Conservation (phyloP, 805 yeast genomes). For the Nematodospora valgi region DNA sequence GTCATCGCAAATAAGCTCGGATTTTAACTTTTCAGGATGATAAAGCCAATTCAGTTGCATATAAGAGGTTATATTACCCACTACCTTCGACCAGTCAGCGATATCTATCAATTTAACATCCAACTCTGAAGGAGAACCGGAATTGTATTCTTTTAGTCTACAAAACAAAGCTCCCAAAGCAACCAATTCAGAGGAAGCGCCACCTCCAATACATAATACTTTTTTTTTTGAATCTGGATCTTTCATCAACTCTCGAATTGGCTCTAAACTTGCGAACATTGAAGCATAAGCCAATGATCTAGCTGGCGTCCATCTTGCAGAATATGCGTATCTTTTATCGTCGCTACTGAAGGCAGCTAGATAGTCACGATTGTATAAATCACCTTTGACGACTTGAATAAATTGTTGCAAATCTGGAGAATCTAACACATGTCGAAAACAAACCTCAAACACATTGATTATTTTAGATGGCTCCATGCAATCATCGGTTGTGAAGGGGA, state of each 20-base stretch:
- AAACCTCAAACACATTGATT: slow-evolving; percentile 32
- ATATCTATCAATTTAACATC: slow-evolving; percentile 64
- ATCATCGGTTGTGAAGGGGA: slow-evolving; percentile 33
- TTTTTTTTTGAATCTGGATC: slow-evolving; percentile 28
- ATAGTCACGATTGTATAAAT: slow-evolving; percentile 69
- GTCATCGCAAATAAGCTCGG: slow-evolving; percentile 29
- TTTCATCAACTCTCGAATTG: slow-evolving; percentile 35
- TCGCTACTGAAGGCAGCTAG: slow-evolving; percentile 62
- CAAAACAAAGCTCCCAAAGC: slow-evolving; percentile 60
- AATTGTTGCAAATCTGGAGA: slow-evolving; percentile 34
- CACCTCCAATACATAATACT: slow-evolving; percentile 77
- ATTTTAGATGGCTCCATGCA: slow-evolving; percentile 33
- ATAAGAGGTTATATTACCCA: slow-evolving; percentile 40
- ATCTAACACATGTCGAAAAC: slow-evolving; percentile 30
- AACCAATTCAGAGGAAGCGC: slow-evolving; percentile 82
- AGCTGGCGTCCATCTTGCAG: slow-evolving; percentile 83
- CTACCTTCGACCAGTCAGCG: slow-evolving; percentile 69
- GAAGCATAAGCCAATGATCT: slow-evolving; percentile 73
- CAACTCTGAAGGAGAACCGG: slow-evolving; percentile 31
- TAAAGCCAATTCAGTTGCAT: slow-evolving; percentile 55
- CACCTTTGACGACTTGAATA: slow-evolving; percentile 69
- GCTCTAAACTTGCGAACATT: slow-evolving; percentile 52
- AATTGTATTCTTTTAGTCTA: slow-evolving; percentile 30
- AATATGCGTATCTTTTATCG: slow-evolving; percentile 70
- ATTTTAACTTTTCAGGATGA: slow-evolving; percentile 22